Percentiles rank a stretch among this genome's conserved stretches.
Evolutionary conservation across 345 rosid species (phyloP).

Genomic region (Erucastrum elatum): DNA sequence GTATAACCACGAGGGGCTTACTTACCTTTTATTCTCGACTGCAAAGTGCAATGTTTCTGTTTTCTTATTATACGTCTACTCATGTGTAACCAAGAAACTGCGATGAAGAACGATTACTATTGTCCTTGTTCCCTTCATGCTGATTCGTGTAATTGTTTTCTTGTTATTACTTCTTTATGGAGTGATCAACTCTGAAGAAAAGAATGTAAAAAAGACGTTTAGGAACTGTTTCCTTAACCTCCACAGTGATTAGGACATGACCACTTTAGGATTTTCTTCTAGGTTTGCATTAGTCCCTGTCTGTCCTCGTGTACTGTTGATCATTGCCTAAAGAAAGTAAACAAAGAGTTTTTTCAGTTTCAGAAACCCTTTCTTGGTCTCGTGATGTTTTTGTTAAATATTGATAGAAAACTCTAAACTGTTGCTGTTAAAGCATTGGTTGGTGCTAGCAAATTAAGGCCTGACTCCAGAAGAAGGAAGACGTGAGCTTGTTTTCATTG

Average conservation of each 20-base stretch:
- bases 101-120: background rate
- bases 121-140: background rate
- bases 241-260: constrained; percentile 20
- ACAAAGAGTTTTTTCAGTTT: constrained; percentile 19
- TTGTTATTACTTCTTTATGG: background rate
- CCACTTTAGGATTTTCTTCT: background rate
- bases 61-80: background rate
- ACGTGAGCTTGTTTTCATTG: constrained; percentile 17
- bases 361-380: constrained; percentile 4
- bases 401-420: constrained; percentile 15
- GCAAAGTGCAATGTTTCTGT: background rate
- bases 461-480: constrained; percentile 19
- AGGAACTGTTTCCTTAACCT: constrained; percentile 23
- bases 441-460: constrained; percentile 22
- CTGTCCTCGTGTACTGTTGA: constrained; percentile 33
- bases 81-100: constrained; percentile 1
- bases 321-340: constrained; percentile 34
- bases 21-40: background rate
- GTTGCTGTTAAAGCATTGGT: constrained; percentile 18
- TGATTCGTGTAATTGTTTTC: background rate
- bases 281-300: constrained; percentile 17
- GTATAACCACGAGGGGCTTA: background rate
- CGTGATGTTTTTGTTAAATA: background rate
- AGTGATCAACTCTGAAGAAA: constrained; percentile 2
- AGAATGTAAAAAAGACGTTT: background rate